Evolutionary conservation across 345 rosid genomes (phyloP), one percentile per base, ranked within the genome.

Genomic region (Durio zibethinus): DNA sequence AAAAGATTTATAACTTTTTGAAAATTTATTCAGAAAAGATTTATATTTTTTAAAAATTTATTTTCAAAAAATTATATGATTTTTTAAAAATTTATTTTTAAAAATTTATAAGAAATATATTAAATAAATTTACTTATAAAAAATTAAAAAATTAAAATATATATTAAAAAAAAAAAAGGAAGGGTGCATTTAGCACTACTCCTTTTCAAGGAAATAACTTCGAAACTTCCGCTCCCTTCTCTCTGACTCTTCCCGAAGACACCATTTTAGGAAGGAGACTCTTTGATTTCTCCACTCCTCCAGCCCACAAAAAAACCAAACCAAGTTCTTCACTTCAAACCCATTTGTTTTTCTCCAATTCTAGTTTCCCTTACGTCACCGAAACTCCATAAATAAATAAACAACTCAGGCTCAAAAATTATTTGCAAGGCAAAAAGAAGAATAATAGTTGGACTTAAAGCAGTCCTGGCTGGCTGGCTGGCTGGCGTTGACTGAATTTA

Each of bases 151-250:
- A n/a, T n/a, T n/a, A n/a, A n/a, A n/a, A n/a, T n/a, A n/a, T n/a
- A n/a, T n/a, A n/a, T n/a, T n/a, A n/a, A n/a, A n/a, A n/a, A n/a
- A n/a, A n/a, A n/a, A n/a, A n/a, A n/a, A n/a, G n/a, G n/a, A n/a
- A n/a, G n/a, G n/a, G n/a, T n/a, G n/a, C n/a, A n/a, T n/a, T n/a
- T n/a, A n/a, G n/a, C n/a, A n/a, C n/a, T n/a, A n/a, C n/a, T 64
- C 33, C 77, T 56, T 68, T 74, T 67, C 27, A 66, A 56, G 66
- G 57, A 69, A 70, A 18, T 23, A 15, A 48, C 74, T 69, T 53
- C 69, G 82, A 68, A 80, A 60, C n/a, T 75, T 76, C 76, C 76
- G 72, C 60, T 50, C 8, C 20, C 16, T 43, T 45, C 59, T 35
- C 21, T 43, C 33, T 73, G 66, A 57, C 61, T 64, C 67, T 16